Evolutionary conservation across 2,329 filamentous ascomycete species (phyloP).

Genomic region (Trichoderma oligosporum): DNA sequence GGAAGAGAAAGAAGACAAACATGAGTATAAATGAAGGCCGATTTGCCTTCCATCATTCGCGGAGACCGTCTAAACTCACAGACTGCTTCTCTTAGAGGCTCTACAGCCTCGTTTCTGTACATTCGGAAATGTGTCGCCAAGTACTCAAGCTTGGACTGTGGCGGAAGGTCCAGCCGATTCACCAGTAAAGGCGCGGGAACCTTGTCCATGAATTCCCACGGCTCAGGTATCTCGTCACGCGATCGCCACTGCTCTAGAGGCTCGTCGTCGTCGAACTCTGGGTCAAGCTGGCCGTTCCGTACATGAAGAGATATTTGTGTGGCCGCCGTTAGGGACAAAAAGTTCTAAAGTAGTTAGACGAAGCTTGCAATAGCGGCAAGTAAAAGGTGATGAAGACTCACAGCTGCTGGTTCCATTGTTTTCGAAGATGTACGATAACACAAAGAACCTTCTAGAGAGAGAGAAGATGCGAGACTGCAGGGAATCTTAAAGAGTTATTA

Average conservation of each 20-base stretch:
- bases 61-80: slow-evolving; percentile 50
- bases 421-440: no score
- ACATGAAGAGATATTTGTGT: slow-evolving; percentile 17
- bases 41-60: slow-evolving; percentile 52
- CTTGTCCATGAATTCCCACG: slow-evolving; percentile 25
- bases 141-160: slow-evolving; percentile 47
- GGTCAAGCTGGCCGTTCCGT: not conserved
- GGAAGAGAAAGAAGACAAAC: slow-evolving; percentile 38
- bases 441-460: no score
- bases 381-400: not conserved
- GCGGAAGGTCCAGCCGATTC: not conserved
- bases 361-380: not conserved
- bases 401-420: not conserved
- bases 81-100: slow-evolving; percentile 66
- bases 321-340: no score
- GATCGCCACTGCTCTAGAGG: slow-evolving; percentile 19
- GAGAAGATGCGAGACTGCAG: no score
- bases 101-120: slow-evolving; percentile 68
- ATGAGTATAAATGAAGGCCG: slow-evolving; percentile 65
- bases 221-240: slow-evolving; percentile 26
- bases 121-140: slow-evolving; percentile 71
- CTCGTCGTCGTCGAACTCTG: not conserved
- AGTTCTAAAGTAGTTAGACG: not conserved
- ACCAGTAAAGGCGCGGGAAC: slow-evolving; percentile 22
- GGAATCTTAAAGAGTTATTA: no score